Conservation (phyloP, 805 yeast species). For the Metschnikowia bowlesiae region DNA sequence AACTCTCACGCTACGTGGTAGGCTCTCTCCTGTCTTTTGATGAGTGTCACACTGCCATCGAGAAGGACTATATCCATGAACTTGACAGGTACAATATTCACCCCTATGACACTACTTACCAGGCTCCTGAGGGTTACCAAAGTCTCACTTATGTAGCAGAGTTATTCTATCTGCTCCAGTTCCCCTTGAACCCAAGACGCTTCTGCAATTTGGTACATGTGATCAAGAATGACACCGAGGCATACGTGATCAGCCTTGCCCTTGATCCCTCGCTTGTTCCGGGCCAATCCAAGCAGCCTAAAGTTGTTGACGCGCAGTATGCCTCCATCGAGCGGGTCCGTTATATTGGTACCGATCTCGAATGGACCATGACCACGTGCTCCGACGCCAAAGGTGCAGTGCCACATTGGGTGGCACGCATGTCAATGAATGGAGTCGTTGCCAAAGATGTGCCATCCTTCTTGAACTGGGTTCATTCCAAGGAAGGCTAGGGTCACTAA, state of each 20-base stretch:
- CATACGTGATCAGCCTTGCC: constrained; percentile 31
- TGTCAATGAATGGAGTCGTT: constrained; percentile 29
- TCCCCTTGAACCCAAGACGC: constrained; percentile 32
- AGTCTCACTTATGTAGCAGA: constrained; percentile 27
- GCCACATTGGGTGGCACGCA: constrained; percentile 32
- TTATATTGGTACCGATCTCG: constrained; percentile 18
- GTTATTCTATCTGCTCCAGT: constrained; percentile 32
- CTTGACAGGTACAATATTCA: constrained; percentile 23
- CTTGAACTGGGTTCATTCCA: constrained; percentile 24
- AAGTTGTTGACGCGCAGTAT: constrained; percentile 29
- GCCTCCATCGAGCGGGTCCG: constrained; percentile 33
- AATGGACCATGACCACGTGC: constrained; percentile 39
- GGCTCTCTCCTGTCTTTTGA: constrained; percentile 15
- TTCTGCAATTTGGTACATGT: constrained; percentile 36
- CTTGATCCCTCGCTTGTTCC: constrained; percentile 26
- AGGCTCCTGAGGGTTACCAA: constrained; percentile 13
- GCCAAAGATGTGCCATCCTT: constrained; percentile 40
- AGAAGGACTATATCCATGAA: constrained; percentile 33
- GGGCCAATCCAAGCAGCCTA: constrained; percentile 8
- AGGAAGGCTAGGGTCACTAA: not conserved
- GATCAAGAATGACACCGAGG: constrained; percentile 16
- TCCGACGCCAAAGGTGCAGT: constrained; percentile 38
- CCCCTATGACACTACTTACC: constrained; percentile 10
- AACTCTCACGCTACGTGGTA: constrained; percentile 10
- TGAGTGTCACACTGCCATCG: constrained; percentile 33